Percentiles rank a stretch among this genome's conserved stretches.
Evolutionary conservation across 805 yeast species (phyloP).

Genomic region (Jamesozyma gamospora): DNA sequence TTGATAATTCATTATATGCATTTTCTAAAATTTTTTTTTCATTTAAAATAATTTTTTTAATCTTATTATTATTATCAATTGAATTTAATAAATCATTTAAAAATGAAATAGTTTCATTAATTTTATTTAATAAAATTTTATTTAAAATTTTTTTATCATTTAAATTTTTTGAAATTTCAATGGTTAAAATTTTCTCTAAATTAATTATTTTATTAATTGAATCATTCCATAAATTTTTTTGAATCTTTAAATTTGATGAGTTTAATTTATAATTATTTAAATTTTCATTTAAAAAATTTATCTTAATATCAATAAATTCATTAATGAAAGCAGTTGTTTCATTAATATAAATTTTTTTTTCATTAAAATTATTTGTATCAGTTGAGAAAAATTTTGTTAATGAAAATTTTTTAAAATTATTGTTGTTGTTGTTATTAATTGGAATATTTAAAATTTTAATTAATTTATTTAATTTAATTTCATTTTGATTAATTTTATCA

Average conservation of each 20-base stretch:
- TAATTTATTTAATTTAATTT: no score
- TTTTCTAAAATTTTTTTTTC: conserved; percentile 16
- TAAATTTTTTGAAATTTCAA: no score
- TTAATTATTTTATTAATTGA: conserved; percentile 5
- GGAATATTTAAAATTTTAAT: no score
- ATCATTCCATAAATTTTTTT: conserved; percentile 19
- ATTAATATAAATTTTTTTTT: conserved; percentile 6
- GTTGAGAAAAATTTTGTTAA: no score
- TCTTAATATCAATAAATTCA: conserved; percentile 21
- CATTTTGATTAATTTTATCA: conserved; percentile 6
- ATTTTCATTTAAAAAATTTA: conserved; percentile 15
- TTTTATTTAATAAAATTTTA: not conserved
- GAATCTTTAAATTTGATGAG: conserved; percentile 8
- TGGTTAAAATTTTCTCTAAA: no score
- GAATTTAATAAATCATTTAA: conserved; percentile 1
- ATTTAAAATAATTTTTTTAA: conserved; percentile 6
- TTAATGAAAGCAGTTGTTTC: conserved; percentile 14
- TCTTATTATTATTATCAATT: conserved; percentile 2
- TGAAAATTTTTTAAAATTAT: not conserved
- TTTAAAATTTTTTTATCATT: no score
- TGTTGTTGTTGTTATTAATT: no score
- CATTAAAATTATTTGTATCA: conserved; percentile 1
- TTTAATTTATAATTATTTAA: conserved; percentile 18
- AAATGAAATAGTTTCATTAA: not conserved
- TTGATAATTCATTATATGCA: conserved; percentile 12